These are phyloP conservation scores for Tolypocladium pustulatum DNA, from an alignment of 2,329 filamentous ascomycete species.

Conservation along the genomic window DNA sequence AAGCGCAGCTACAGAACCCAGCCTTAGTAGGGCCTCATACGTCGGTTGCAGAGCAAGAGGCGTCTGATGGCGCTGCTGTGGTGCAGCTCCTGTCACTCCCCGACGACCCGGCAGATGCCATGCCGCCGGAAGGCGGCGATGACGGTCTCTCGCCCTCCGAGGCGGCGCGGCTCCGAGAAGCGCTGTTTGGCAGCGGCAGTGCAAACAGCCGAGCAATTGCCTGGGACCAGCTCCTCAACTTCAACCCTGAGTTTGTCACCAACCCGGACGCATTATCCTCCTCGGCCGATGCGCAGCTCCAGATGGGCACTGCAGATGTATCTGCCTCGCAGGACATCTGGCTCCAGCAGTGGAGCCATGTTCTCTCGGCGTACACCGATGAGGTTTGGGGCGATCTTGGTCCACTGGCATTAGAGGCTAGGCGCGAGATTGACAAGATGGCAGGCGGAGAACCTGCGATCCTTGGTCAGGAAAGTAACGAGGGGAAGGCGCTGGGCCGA, in stretches of 20 bases:
- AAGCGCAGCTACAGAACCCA: background rate
- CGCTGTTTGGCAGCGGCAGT: conserved; percentile 22
- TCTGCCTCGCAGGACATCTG: conserved; percentile 32
- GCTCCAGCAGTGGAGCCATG: conserved; percentile 45
- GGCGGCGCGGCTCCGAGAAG: conserved; percentile 20
- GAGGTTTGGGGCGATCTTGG: conserved; percentile 59
- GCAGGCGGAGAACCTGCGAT: conserved; percentile 9
- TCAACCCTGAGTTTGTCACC: conserved; percentile 33
- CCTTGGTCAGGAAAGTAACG: background rate
- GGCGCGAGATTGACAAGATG: conserved; percentile 39
- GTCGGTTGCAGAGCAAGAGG: conserved; percentile 20
- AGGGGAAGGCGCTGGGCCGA: conserved; percentile 21
- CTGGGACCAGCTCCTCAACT: conserved; percentile 40
- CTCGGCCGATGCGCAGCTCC: conserved; percentile 9
- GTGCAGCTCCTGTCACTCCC: conserved; percentile 22
- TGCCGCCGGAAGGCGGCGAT: conserved; percentile 12
- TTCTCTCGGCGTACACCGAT: conserved; percentile 48
- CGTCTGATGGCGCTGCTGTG: conserved; percentile 20
- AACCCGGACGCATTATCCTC: conserved; percentile 8
- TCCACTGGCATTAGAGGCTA: conserved; percentile 44
- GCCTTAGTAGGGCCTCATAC: background rate
- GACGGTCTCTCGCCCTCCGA: conserved; percentile 17
- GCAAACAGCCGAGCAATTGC: background rate
- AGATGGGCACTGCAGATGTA: conserved; percentile 28
- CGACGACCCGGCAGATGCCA: conserved; percentile 9